Evolutionary conservation across 1,139 yeast species (phyloP).

Genomic region (Petasospora fabianii): DNA sequence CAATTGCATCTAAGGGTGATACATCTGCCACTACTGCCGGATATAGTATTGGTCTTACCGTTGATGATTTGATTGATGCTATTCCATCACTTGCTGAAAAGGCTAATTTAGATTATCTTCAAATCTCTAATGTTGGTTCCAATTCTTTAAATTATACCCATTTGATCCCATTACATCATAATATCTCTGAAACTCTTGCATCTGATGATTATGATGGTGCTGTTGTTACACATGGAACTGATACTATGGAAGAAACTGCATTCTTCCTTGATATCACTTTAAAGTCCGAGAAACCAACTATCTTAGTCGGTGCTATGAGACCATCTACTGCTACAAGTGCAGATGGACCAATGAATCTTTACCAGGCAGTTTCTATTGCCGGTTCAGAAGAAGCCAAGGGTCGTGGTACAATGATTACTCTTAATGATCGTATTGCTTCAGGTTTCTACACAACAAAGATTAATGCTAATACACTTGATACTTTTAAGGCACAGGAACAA

Average conservation of each 20-base stretch:
- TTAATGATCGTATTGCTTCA: slow-evolving; percentile 53
- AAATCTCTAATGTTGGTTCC: slow-evolving; percentile 50
- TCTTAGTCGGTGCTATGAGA: slow-evolving; percentile 57
- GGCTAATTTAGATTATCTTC: slow-evolving; percentile 49
- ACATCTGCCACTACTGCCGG: slow-evolving; percentile 52
- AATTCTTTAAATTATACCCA: slow-evolving; percentile 42
- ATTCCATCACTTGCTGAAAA: slow-evolving; percentile 48
- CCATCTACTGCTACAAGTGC: slow-evolving; percentile 56
- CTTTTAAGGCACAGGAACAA: slow-evolving; percentile 52
- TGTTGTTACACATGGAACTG: slow-evolving; percentile 60
- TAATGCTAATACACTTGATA: slow-evolving; percentile 54
- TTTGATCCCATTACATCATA: slow-evolving; percentile 32
- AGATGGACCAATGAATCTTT: slow-evolving; percentile 59
- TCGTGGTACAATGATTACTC: slow-evolving; percentile 51
- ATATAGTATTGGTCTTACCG: slow-evolving; percentile 50
- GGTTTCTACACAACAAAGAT: slow-evolving; percentile 55
- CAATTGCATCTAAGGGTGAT: slow-evolving; percentile 53
- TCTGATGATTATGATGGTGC: slow-evolving; percentile 34
- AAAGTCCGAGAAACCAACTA: slow-evolving; percentile 46
- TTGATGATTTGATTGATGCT: slow-evolving; percentile 46
- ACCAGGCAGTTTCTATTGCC: slow-evolving; percentile 54
- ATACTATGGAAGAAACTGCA: slow-evolving; percentile 58
- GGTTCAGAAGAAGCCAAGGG: slow-evolving; percentile 37
- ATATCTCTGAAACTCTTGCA: slow-evolving; percentile 26
- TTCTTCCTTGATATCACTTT: slow-evolving; percentile 50